These are phyloP conservation scores for Aspergillus pseudotamarii DNA, from an alignment of 2,329 filamentous ascomycete genomes.

Conservation along the genomic window DNA sequence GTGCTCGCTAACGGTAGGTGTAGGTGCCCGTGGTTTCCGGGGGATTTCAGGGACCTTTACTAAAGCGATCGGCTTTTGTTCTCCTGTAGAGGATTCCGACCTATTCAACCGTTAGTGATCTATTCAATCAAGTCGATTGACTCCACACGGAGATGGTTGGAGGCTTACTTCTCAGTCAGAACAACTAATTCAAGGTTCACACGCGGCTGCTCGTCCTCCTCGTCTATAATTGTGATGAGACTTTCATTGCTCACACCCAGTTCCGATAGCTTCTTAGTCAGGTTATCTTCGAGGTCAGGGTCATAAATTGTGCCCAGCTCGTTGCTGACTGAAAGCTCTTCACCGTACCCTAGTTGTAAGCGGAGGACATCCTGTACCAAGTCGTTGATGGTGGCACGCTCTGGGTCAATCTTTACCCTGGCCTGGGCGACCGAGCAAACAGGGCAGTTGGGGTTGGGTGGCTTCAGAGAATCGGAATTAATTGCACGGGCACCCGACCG, in stretches of 20 bases:
- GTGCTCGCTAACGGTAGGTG: constrained; percentile 34
- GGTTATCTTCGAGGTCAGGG: constrained; percentile 82
- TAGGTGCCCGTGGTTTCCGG: constrained; percentile 45
- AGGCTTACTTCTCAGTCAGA: constrained; percentile 43
- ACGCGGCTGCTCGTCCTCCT: constrained; percentile 68
- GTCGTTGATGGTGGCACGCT: constrained; percentile 73
- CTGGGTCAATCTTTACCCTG: constrained; percentile 68
- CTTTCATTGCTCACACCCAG: constrained; percentile 73
- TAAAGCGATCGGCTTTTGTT: constrained; percentile 45
- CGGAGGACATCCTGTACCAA: constrained; percentile 76
- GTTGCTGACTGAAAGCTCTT: constrained; percentile 78
- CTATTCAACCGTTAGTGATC: constrained; percentile 24
- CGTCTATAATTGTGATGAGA: constrained; percentile 81
- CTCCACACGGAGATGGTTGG: neutral
- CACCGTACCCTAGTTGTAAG: constrained; percentile 71
- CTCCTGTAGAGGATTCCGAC: constrained; percentile 34
- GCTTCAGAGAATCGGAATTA: constrained; percentile 56
- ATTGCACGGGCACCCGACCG: constrained; percentile 62
- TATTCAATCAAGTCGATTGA: neutral
- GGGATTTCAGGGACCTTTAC: constrained; percentile 50
- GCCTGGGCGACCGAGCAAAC: constrained; percentile 77
- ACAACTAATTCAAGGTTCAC: constrained; percentile 73
- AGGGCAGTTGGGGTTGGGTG: constrained; percentile 79
- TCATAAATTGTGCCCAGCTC: constrained; percentile 83
- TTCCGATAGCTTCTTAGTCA: constrained; percentile 76